Conservation (phyloP, 1,139 yeast species). For the Yamadazyma atlantica region DNA sequence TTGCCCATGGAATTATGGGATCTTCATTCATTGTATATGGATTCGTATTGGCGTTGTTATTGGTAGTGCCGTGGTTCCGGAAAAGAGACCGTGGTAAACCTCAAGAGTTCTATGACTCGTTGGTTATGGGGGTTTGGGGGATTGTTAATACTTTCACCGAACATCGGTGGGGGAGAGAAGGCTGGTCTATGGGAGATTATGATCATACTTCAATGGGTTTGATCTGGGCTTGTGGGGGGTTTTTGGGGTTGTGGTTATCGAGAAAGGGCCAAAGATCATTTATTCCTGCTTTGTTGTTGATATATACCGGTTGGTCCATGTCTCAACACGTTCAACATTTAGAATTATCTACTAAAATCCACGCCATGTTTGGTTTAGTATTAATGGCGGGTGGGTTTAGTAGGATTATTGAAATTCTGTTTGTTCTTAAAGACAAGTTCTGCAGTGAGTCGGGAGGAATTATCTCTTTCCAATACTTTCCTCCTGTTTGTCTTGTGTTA, state of each 20-base stretch:
- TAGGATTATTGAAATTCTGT: slow-evolving; percentile 75
- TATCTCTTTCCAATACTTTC: slow-evolving; percentile 73
- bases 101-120: slow-evolving; percentile 84
- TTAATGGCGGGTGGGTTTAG: slow-evolving; percentile 75
- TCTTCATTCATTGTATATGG: slow-evolving; percentile 82
- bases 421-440: slow-evolving; percentile 60
- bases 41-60: slow-evolving; percentile 60
- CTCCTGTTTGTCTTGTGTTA: slow-evolving; percentile 76
- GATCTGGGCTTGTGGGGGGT: slow-evolving; percentile 94
- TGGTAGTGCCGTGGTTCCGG: slow-evolving; percentile 69
- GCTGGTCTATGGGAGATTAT: slow-evolving; percentile 87
- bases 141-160: slow-evolving; percentile 92
- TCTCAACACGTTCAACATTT: slow-evolving; percentile 79
- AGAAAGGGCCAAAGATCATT: slow-evolving; percentile 60
- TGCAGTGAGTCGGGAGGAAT: slow-evolving; percentile 47
- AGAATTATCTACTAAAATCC: slow-evolving; percentile 79
- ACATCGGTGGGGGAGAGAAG: slow-evolving; percentile 87
- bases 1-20: slow-evolving; percentile 98
- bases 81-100: slow-evolving; percentile 45
- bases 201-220: slow-evolving; percentile 97
- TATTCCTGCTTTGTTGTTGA: slow-evolving; percentile 76
- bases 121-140: slow-evolving; percentile 85
- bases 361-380: slow-evolving; percentile 78
- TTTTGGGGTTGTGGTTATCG: slow-evolving; percentile 76
- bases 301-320: slow-evolving; percentile 94